Evolutionary conservation across 371 early-diverging fungal species (phyloP), one percentile per base, ranked within the genome.

Genomic region (Saksenaea oblongispora): DNA sequence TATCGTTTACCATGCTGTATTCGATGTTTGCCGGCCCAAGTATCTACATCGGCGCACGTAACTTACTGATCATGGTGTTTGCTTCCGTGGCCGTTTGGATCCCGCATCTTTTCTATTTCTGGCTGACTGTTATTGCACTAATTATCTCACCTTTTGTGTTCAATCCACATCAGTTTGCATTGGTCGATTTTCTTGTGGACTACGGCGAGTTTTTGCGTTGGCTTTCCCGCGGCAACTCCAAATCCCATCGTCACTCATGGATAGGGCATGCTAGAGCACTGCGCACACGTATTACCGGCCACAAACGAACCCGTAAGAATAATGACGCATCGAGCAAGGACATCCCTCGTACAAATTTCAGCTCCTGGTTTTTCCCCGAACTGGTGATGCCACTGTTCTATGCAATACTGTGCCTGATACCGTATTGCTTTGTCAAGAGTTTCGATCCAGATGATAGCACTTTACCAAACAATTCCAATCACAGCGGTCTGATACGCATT

Each of bases 91-190:
- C 87, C 1, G 79, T 88, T 56, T 88, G 89, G 86, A 75, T 87
- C 22, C 87, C 89, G 17, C 91, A 91, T 54, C 66, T 92, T 61
- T 76, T 87, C 22, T 94, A 94, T 69, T 93, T 94, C 56, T 94
- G 93, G 93, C 78, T 93, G 24, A 92, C 91, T 24, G 88, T 88
- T 5, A 62, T 88, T 15, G 89, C 92, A 2, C 67, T 93, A 24
- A 64, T 86, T 34, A 66, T 93, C 5, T 87, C 93, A 11, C 94
- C 94, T 0, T 93, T 91, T 67, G 24, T 93, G 44, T 93, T 91
- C 74, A 93, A 93, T 63, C 93, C 93, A 7, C 92, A 92, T 64
- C 92, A 91, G 69, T 93, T 93, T 57, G 77, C 87, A 13, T 67
- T 87, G 62, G 75, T 74, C 0, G 91, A 91, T 61, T 91, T 92